These are phyloP conservation scores for Ophiobolus disseminans DNA, from an alignment of 2,329 filamentous ascomycete species.

Conservation along the genomic window DNA sequence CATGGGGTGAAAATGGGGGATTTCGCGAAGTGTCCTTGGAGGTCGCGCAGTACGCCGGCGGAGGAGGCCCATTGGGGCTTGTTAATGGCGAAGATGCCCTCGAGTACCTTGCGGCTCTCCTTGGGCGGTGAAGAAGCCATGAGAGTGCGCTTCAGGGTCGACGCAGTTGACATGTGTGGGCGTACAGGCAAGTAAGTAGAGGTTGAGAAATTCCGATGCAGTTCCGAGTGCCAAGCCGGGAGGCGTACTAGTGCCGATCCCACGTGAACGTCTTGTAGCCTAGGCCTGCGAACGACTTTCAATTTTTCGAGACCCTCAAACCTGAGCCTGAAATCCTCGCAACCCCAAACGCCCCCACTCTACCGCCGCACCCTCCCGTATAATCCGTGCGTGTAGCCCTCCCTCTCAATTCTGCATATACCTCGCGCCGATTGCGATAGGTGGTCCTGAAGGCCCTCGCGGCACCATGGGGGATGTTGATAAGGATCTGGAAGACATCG, in stretches of 20 bases:
- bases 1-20: constrained; percentile 81
- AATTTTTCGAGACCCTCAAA: too few species aligned
- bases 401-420: too few species aligned
- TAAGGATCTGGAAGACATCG: constrained; percentile 53
- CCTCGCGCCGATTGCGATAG: too few species aligned
- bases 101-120: constrained; percentile 57
- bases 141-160: constrained; percentile 17
- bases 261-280: constrained; percentile 15
- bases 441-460: background rate
- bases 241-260: constrained; percentile 26
- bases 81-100: constrained; percentile 81
- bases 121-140: constrained; percentile 38
- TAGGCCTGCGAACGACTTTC: too few species aligned
- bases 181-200: constrained; percentile 1
- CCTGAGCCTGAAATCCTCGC: background rate
- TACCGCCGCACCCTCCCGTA: too few species aligned
- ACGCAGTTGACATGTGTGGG: constrained; percentile 31
- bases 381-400: too few species aligned
- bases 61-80: constrained; percentile 89
- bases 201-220: constrained; percentile 12
- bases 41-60: constrained; percentile 86
- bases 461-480: constrained; percentile 44
- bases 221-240: constrained; percentile 25
- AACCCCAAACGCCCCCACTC: too few species aligned
- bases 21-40: constrained; percentile 82